These are phyloP conservation scores for Gastrolobium villosum DNA, from an alignment of 306 rosid species.

Conservation along the genomic window DNA sequence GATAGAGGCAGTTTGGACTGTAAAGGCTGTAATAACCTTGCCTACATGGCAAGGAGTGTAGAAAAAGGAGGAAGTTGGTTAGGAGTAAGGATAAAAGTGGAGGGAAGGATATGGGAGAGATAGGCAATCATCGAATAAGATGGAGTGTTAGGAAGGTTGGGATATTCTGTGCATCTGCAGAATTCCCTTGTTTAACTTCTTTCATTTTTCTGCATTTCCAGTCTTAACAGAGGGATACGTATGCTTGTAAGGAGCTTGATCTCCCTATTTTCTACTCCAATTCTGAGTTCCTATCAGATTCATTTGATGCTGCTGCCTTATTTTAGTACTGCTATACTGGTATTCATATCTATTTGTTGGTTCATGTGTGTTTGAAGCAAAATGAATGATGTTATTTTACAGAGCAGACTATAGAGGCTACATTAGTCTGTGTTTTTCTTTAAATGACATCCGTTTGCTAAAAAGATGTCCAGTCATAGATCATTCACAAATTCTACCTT, in stretches of 20 bases:
- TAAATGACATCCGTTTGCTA: constrained; percentile 14
- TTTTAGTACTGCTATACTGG: constrained; percentile 8
- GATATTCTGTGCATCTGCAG: constrained; percentile 18
- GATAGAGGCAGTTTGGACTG: neutral
- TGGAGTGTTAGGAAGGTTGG: neutral
- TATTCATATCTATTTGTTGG: constrained; percentile 26
- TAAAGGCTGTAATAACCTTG: constrained; percentile 19
- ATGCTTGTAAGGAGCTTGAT: constrained; percentile 14
- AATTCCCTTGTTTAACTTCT: neutral
- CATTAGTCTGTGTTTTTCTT: constrained; percentile 16
- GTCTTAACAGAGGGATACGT: neutral
- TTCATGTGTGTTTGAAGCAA: constrained; percentile 19
- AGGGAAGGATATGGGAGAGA: neutral
- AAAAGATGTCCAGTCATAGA: constrained; percentile 31
- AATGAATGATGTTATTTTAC: constrained; percentile 17
- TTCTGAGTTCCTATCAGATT: neutral
- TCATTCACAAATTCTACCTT: constrained; percentile 33
- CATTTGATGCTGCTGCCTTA: constrained; percentile 27
- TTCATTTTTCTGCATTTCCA: neutral
- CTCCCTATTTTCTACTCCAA: constrained; percentile 11
- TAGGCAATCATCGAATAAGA: neutral
- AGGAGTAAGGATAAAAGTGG: neutral
- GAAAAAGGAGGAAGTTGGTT: constrained; percentile 11
- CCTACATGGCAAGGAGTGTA: neutral
- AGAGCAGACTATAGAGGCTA: neutral